Base-by-base conservation (phyloP, 352 stramenopile species). In the Pythium angustatum region DNA sequence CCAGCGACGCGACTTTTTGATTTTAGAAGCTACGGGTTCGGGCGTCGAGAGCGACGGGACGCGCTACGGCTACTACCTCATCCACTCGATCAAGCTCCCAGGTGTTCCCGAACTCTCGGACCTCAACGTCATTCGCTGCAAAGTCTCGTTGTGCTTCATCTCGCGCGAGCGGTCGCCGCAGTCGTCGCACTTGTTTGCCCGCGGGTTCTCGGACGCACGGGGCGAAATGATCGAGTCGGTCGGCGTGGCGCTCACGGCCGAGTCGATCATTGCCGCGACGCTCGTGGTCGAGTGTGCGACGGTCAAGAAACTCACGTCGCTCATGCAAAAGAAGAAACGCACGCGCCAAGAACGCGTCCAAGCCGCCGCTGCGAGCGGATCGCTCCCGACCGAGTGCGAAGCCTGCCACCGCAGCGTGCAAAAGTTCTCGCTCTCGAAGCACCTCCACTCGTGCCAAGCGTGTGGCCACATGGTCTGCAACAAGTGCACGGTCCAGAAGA, bases 291-390 rank as follows among this genome's bases (percentile, higher is more conserved):
- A 90, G 58, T 87, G 75, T 56, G 71, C 75, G 17, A 77, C 84
- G 50, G 64, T 83, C 47, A 86, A 85, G 62, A 90, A 90, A 38
- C 73, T 90, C 45, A 69, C 61, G 54, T 85, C 73, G 74, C 68
- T 89, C n/a, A 78, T 84, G 68, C 56, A 71, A 31, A 58, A 74
- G 48, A 62, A 68, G 24, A 68, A 77, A 12, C 62, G 45, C 21
- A n/a, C 24, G 15, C 51, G 57, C 2, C 56, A 63, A 21, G 30
- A 62, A 26, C 33, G 30, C 15, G 40, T 56, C 43, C 58, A 64
- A 47, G 43, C 41, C 3, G 21, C 56, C 17, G 33, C n/a, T n/a
- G n/a, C 12, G 10, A 62, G 40, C 12, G 41, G 19, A 1, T n/a
- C 56, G 45, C 53, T 57, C 26, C 59, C 53, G 0, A 51, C 34